These are phyloP conservation scores for Trichoderma arundinaceum DNA, from an alignment of 2,329 filamentous ascomycete species.

Conservation along the genomic window DNA sequence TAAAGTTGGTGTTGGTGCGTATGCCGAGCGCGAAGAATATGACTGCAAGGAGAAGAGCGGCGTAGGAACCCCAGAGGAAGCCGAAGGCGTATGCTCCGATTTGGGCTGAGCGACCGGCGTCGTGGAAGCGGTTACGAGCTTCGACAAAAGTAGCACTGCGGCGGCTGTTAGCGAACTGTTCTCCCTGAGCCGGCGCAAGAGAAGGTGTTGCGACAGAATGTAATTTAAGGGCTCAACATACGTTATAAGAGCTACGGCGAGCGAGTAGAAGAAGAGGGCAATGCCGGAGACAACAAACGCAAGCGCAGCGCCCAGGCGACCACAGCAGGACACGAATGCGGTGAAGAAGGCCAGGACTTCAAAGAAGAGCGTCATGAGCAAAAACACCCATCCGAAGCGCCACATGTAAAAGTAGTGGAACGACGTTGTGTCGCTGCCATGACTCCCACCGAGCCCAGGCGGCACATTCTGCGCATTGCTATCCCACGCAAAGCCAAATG, in stretches of 20 bases:
- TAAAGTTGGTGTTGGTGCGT: slow-evolving; percentile 51
- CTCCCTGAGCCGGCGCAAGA: background rate
- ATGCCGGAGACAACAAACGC: slow-evolving; percentile 62
- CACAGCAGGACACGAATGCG: slow-evolving; percentile 72
- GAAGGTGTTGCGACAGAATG: background rate
- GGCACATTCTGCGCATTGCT: slow-evolving; percentile 53
- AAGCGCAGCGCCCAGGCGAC: slow-evolving; percentile 71
- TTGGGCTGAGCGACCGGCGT: slow-evolving; percentile 59
- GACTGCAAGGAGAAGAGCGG: slow-evolving; percentile 68
- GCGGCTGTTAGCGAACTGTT: background rate
- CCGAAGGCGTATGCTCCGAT: slow-evolving; percentile 74
- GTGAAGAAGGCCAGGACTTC: slow-evolving; percentile 69
- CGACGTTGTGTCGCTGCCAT: slow-evolving; percentile 62
- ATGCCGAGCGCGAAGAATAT: slow-evolving; percentile 71
- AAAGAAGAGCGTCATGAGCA: slow-evolving; percentile 84
- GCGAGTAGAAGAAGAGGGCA: slow-evolving; percentile 71
- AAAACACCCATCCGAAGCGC: slow-evolving; percentile 92
- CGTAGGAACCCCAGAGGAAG: slow-evolving; percentile 77
- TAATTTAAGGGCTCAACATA: slow-evolving; percentile 49
- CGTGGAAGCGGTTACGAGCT: slow-evolving; percentile 69
- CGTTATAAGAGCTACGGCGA: slow-evolving; percentile 77
- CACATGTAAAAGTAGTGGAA: slow-evolving; percentile 78
- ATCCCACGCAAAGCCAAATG: slow-evolving; percentile 75
- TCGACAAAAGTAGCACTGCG: slow-evolving; percentile 66
- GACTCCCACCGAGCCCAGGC: slow-evolving; percentile 53